These are phyloP conservation scores for Alternaria dauci DNA, from an alignment of 2,329 filamentous ascomycete species.

Conservation along the genomic window DNA sequence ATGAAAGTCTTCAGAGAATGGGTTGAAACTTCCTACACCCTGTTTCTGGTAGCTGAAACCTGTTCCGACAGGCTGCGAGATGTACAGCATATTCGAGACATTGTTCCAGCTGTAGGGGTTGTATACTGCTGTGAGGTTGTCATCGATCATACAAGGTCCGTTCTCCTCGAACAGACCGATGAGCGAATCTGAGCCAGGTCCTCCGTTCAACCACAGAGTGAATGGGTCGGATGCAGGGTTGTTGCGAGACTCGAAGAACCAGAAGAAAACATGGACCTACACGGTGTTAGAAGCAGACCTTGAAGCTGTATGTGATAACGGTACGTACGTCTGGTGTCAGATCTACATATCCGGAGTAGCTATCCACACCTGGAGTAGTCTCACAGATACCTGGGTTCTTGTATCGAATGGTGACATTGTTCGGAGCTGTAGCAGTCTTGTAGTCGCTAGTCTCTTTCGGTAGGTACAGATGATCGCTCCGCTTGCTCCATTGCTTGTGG, in stretches of 20 bases:
- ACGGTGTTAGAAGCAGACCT: neutral
- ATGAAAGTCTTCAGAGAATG: slow-evolving; percentile 56
- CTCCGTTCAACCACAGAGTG: slow-evolving; percentile 63
- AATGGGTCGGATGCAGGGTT: slow-evolving; percentile 58
- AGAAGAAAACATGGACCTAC: slow-evolving; percentile 54
- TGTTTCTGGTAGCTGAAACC: slow-evolving; percentile 59
- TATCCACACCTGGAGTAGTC: slow-evolving; percentile 61
- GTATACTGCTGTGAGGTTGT: slow-evolving; percentile 38
- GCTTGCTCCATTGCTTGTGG: slow-evolving; percentile 32
- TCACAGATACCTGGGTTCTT: slow-evolving; percentile 64
- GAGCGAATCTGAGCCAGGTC: slow-evolving; percentile 61
- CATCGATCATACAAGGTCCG: slow-evolving; percentile 30
- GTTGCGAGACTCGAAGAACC: slow-evolving; percentile 62
- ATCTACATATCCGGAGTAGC: slow-evolving; percentile 57
- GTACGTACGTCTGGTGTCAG: slow-evolving; percentile 37
- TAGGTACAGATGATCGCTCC: slow-evolving; percentile 33
- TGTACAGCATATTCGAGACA: slow-evolving; percentile 67
- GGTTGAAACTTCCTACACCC: slow-evolving; percentile 40
- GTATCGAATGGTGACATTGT: slow-evolving; percentile 58
- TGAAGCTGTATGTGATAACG: neutral
- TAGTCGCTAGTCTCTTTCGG: slow-evolving; percentile 54
- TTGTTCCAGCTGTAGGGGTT: slow-evolving; percentile 70
- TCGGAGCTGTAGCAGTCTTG: slow-evolving; percentile 56
- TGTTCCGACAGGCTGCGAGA: slow-evolving; percentile 68
- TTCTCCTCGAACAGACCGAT: slow-evolving; percentile 62